These are phyloP conservation scores for Hygrocybe coccinea DNA, from an alignment of 768 basidiomycete species.

Conservation along the genomic window DNA sequence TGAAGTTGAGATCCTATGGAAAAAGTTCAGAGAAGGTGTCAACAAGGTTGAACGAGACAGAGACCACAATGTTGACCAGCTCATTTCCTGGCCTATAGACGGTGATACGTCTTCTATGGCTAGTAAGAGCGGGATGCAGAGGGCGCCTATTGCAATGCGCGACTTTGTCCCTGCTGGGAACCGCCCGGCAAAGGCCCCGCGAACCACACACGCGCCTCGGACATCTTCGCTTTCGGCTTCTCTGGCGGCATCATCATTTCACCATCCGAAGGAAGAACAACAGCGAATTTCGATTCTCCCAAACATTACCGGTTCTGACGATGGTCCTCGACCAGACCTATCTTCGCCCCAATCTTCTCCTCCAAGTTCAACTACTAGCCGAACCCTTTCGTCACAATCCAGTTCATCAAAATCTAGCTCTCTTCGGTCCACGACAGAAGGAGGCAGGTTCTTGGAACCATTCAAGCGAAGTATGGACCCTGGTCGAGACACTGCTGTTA, in stretches of 20 bases:
- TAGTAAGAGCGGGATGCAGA: slow-evolving; percentile 16
- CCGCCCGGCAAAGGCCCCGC: slow-evolving; percentile 35
- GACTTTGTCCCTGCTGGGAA: slow-evolving; percentile 53
- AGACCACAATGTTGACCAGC: slow-evolving; percentile 14
- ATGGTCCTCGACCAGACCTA: slow-evolving; percentile 6
- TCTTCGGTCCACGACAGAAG: slow-evolving; percentile 19
- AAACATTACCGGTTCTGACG: slow-evolving; percentile 3
- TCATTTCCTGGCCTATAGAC: slow-evolving; percentile 14
- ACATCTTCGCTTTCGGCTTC: slow-evolving; percentile 70
- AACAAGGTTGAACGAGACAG: slow-evolving; percentile 40
- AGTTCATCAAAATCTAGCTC: slow-evolving; percentile 1
- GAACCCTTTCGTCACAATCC: slow-evolving; percentile 3
- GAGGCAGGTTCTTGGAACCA: slow-evolving; percentile 35
- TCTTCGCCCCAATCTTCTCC: neutral
- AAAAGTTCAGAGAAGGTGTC: slow-evolving; percentile 47
- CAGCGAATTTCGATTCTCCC: slow-evolving; percentile 17
- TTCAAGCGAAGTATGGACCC: slow-evolving; percentile 39
- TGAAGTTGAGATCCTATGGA: slow-evolving; percentile 64
- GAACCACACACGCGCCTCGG: slow-evolving; percentile 36
- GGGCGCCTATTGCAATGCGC: slow-evolving; percentile 40
- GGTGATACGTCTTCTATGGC: slow-evolving; percentile 22
- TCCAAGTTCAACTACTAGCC: neutral
- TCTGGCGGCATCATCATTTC: slow-evolving; percentile 53
- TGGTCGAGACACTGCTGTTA: slow-evolving; percentile 40
- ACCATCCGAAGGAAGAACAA: slow-evolving; percentile 41